phyloP scores from a whole-genome alignment of 1,139 yeast genomes.

The Hyphopichia pseudoburtonii region DNA sequence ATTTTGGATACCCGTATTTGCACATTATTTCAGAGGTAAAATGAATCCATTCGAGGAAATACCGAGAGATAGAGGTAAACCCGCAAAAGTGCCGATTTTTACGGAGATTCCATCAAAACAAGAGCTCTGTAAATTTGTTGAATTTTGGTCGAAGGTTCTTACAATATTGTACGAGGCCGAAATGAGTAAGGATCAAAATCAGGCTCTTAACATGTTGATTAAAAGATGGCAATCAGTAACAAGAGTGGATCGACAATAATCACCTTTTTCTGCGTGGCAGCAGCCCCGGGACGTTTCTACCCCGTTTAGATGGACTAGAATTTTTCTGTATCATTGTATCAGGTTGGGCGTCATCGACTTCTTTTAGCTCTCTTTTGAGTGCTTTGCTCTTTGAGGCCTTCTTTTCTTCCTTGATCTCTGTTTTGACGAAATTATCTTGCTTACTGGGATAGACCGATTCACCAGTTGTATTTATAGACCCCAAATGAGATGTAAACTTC shows the following conservation, averaged over 20 bases:
- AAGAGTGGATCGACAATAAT: no score
- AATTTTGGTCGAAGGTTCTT: constrained; percentile 53
- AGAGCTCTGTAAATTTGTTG: constrained; percentile 40
- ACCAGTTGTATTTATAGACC: no score
- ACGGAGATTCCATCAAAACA: constrained; percentile 25
- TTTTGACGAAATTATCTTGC: neutral
- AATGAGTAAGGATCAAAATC: constrained; percentile 37
- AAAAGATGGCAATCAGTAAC: constrained; percentile 36
- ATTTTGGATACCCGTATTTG: constrained; percentile 62
- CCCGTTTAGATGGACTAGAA: neutral
- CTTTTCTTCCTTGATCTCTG: neutral
- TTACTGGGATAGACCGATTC: no score
- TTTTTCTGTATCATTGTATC: no score
- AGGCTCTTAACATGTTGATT: constrained; percentile 36
- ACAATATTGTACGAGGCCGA: constrained; percentile 37
- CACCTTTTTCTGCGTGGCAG: neutral
- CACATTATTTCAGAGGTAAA: constrained; percentile 36
- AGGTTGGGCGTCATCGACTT: no score
- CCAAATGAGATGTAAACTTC: neutral
- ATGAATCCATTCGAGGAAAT: constrained; percentile 25
- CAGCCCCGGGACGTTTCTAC: neutral
- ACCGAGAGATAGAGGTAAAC: constrained; percentile 18
- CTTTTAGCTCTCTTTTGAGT: no score
- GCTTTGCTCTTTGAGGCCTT: no score
- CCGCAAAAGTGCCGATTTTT: constrained; percentile 18